Conservation (phyloP, 1,139 yeast genomes). For the Yamadazyma triangularis region DNA sequence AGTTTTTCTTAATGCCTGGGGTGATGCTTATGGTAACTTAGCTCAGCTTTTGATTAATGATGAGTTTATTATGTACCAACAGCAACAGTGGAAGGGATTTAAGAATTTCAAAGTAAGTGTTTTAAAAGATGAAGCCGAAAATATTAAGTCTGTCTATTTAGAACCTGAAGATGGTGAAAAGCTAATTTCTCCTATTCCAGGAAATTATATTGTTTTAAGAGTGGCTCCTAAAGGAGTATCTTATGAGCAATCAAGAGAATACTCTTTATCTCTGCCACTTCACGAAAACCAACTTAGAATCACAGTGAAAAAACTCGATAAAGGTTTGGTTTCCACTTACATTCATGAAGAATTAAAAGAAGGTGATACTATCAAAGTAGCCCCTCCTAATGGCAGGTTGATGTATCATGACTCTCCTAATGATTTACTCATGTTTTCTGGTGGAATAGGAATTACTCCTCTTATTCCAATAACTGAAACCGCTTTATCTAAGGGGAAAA, state of each 20-base stretch:
- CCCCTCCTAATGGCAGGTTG: conserved; percentile 62
- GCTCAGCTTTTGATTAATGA: conserved; percentile 58
- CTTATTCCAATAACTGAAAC: conserved; percentile 46
- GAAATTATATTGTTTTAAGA: conserved; percentile 60
- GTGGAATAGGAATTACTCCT: conserved; percentile 72
- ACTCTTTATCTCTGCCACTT: conserved; percentile 41
- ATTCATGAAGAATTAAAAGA: conserved; percentile 46
- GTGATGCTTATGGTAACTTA: conserved; percentile 57
- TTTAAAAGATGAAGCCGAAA: conserved; percentile 39
- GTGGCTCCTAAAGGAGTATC: conserved; percentile 27
- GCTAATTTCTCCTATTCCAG: conserved; percentile 39
- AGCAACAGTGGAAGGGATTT: conserved; percentile 53
- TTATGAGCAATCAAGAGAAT: conserved; percentile 44
- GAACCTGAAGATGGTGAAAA: conserved; percentile 40
- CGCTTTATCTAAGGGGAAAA: conserved; percentile 23
- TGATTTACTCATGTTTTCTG: conserved; percentile 44
- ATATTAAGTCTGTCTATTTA: conserved; percentile 51
- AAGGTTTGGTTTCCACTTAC: conserved; percentile 51
- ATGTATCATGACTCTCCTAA: conserved; percentile 26
- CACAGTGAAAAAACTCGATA: conserved; percentile 43
- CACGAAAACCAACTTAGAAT: conserved; percentile 41
- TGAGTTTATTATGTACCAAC: conserved; percentile 45
- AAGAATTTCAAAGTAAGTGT: conserved; percentile 45
- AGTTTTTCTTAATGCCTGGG: conserved; percentile 62
- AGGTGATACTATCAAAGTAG: conserved; percentile 47